Evolutionary conservation across 2,329 filamentous ascomycete species (phyloP), one percentile per base, ranked within the genome.

Genomic region (Cadophora malorum): DNA sequence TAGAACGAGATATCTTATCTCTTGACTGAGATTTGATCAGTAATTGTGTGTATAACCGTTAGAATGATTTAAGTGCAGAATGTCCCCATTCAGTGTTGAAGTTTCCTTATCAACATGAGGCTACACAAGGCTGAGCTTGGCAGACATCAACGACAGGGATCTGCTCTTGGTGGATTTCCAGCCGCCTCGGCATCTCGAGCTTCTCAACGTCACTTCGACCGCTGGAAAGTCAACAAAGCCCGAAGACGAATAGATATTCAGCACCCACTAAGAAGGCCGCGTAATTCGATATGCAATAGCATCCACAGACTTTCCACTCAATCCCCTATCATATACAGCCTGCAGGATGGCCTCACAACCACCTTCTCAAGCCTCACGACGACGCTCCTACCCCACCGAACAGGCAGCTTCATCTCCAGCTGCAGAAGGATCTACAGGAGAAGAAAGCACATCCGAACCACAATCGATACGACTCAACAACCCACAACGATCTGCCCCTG

Each of bases 331-430:
- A 49, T 19, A 21, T 4, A 33, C 55, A 9, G 21, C 21, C 25
- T 16, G 14, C 41, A 59, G 25, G 31, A 71, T 71, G 70, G 50
- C 70, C 23, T 71, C 70, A 23, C 55, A 59, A 19, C n/a, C 65
- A 4, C 63, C 63, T 23, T 64, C 70, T 12, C 70, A 65, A 65
- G 63, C 68, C 56, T 65, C 68, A 35, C 67, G 64, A 21, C 49
- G 66, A 62, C 56, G 65, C 31, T 67, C 64, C n/a, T 53, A 55
- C 38, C 66, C 35, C 19, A 60, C 63, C 19, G 66, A 68, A 33
- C 67, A 64, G 59, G 23, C 61, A 47, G 28, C 12, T 21, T 64
- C 68, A 19, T 62, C 66, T 5, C 21, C 60, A 53, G 25, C 63
- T 33, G 38, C 31, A 63, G 56, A 62, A 55, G 21, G 25, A 8